These are phyloP conservation scores for Maudiozyma turicensis DNA, from an alignment of 805 yeast species.

Conservation along the genomic window DNA sequence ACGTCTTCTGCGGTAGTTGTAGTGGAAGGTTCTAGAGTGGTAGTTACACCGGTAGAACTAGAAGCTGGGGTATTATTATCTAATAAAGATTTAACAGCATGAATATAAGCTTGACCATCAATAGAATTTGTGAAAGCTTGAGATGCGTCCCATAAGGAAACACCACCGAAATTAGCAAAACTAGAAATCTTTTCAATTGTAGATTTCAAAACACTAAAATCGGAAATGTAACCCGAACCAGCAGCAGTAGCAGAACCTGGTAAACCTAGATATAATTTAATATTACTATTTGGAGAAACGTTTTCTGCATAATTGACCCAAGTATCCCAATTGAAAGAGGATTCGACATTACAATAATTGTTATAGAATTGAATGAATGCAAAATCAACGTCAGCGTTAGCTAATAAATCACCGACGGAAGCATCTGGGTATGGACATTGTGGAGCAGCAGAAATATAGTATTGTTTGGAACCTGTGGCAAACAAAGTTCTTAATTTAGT, in stretches of 20 bases:
- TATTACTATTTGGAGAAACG: constrained; percentile 55
- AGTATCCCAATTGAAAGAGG: constrained; percentile 55
- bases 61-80: constrained; percentile 11
- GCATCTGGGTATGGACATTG: constrained; percentile 87
- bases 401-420: constrained; percentile 47
- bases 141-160: constrained; percentile 87
- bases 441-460: constrained; percentile 82
- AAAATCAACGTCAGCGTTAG: constrained; percentile 59
- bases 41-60: constrained; percentile 8
- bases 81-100: constrained; percentile 36
- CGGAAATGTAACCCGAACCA: constrained; percentile 50
- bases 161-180: constrained; percentile 70
- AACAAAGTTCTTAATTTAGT: constrained; percentile 42
- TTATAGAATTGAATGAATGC: constrained; percentile 86
- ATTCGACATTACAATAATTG: constrained; percentile 57
- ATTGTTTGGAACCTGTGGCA: constrained; percentile 45
- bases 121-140: constrained; percentile 46
- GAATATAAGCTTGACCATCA: constrained; percentile 36
- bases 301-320: constrained; percentile 59
- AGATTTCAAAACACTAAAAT: constrained; percentile 29
- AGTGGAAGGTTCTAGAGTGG: constrained; percentile 9
- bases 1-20: constrained; percentile 11
- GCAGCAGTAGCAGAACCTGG: constrained; percentile 59
- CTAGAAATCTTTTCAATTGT: constrained; percentile 66
- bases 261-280: constrained; percentile 64